Evolutionary conservation across 1,139 yeast genomes (phyloP).

Genomic region (Zygoascus sp.): DNA sequence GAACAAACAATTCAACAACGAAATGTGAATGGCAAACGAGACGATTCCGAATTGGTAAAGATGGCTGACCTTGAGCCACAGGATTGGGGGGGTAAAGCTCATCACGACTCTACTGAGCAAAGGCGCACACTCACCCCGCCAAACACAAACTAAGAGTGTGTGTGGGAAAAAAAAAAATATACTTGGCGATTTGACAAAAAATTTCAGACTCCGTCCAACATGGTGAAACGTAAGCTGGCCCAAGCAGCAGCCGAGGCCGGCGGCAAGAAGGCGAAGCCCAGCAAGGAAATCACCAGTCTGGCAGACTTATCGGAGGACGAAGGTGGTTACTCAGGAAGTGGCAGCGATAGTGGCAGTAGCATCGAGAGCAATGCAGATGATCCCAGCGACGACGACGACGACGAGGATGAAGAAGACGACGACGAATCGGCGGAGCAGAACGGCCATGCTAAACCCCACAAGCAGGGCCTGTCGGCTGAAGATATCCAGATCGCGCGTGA

Average conservation of each 20-base stretch:
- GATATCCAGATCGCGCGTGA: constrained; percentile 90
- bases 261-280: constrained; percentile 13
- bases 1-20: neutral
- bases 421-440: constrained; percentile 17
- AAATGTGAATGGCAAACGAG: constrained; percentile 1
- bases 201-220: constrained; percentile 3
- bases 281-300: constrained; percentile 12
- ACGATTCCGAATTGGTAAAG: neutral
- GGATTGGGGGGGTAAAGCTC: constrained; percentile 5
- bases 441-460: constrained; percentile 12
- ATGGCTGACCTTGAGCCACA: constrained; percentile 2
- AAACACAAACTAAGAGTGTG: neutral
- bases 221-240: constrained; percentile 18
- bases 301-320: constrained; percentile 17
- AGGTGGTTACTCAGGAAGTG: constrained; percentile 2
- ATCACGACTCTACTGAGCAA: too few relatives aligned
- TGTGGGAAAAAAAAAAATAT: neutral
- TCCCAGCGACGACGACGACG: constrained; percentile 21
- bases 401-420: constrained; percentile 15
- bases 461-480: constrained; percentile 53
- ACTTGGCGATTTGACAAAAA: neutral
- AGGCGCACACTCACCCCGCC: neutral
- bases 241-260: constrained; percentile 10
- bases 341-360: neutral
- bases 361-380: constrained; percentile 12